Evolutionary conservation across 768 basidiomycete species (phyloP), one percentile per base, ranked within the genome.

Genomic region (Xanthoconium stramineum): DNA sequence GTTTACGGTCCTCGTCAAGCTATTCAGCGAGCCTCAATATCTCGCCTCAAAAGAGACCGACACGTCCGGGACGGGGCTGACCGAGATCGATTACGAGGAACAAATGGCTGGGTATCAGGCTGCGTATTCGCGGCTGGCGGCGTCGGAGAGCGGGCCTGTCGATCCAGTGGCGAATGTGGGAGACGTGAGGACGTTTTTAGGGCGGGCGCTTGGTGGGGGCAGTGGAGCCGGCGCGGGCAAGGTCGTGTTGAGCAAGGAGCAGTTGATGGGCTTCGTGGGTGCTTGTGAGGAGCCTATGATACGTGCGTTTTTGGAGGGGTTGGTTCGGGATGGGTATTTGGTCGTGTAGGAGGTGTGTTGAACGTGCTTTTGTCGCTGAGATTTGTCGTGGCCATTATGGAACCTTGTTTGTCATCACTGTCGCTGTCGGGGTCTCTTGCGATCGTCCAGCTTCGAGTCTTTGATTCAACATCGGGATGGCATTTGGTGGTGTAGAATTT

Each of bases 81-180:
- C 89, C 1, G 83, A 82, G 50, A 84, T 97, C 45, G 96, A 98
- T 68, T 86, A 85, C 58, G 96, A 98, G 66, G 95, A 98, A 67
- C 89, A 91, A 67, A 80, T 82, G 2, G 88, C 88, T 7, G 91
- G 94, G 1, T 98, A 98, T 72, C 97, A 98, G 66, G 91, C 93
- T 0, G 90, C 93, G 5, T 98, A 95, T 75, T 94, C 94, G 50
- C 83, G 89, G 36, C 80, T 98, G 17, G 95, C 94, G 0, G 91
- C 96, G 1, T 86, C 88, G 2, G 89, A 91, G 61, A 73, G 72
- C 1, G 70, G 70, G 0, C 76, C 78, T 40, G 71, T 67, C 1
- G 91, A 93, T 68, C 85, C 85, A 0, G 82, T 86, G 11, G 79
- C 73, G 12, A 82, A 86, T 63, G 78, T 85, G 3, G 73, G 71